These are phyloP conservation scores for Dichotomocladium elegans DNA, from an alignment of 371 early-diverging fungal genomes.

Conservation along the genomic window DNA sequence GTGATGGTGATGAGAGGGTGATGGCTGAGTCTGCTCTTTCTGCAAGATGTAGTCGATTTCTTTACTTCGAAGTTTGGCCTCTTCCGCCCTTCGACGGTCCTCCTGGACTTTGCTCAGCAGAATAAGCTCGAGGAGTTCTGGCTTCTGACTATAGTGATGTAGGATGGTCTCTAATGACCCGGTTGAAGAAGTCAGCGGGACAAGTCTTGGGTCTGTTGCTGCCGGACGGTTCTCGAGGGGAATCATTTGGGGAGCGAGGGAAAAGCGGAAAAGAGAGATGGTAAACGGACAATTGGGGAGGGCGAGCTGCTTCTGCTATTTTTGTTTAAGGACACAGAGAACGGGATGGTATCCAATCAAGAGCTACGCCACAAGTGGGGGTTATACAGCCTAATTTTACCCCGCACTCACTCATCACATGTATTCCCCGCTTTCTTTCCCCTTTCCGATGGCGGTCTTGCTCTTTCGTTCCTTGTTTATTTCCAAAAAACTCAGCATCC, in stretches of 20 bases:
- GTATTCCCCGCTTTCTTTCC: conserved; percentile 5
- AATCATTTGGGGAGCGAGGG: not conserved
- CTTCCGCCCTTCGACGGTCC: conserved; percentile 49
- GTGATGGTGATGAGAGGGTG: not conserved
- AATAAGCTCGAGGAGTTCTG: conserved; percentile 48
- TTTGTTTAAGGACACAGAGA: conserved; percentile 3
- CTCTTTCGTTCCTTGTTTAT: not conserved
- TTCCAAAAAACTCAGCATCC: not conserved
- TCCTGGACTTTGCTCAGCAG: conserved; percentile 50
- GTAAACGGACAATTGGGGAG: not conserved
- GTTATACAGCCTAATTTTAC: not conserved
- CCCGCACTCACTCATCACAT: conserved; percentile 4
- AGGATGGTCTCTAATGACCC: conserved; percentile 28
- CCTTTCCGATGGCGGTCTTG: not conserved
- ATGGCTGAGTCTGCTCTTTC: conserved; percentile 3
- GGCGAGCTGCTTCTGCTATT: not conserved
- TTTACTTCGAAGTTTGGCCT: conserved; percentile 40
- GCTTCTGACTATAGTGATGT: conserved; percentile 36
- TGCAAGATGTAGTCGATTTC: conserved; percentile 31
- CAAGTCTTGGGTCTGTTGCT: not conserved
- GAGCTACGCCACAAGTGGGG: not conserved
- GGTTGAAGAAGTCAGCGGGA: not conserved
- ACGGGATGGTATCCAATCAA: conserved; percentile 5
- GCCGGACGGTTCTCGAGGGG: not conserved
- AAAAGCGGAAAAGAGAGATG: conserved; percentile 2